phyloP scores from a whole-genome alignment of 2,329 filamentous ascomycete species.

The Lizonia empirigonia region DNA sequence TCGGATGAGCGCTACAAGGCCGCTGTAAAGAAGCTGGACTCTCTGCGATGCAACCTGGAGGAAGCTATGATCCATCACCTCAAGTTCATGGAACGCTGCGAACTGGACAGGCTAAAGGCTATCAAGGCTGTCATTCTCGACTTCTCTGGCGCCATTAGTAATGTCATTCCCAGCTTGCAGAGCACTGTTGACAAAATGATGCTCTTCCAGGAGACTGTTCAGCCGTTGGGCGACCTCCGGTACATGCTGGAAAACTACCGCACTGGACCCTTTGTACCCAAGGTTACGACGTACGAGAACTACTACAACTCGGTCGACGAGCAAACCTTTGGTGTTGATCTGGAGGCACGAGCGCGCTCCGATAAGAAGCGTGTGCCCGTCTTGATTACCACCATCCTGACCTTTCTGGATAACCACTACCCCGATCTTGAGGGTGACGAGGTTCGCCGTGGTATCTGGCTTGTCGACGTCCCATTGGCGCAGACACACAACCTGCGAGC shows the following conservation, averaged over 20 bases:
- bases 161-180: slow-evolving; percentile 94
- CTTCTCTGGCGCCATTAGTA: slow-evolving; percentile 96
- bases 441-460: slow-evolving; percentile 88
- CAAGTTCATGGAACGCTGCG: slow-evolving; percentile 95
- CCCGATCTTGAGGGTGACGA: slow-evolving; percentile 97
- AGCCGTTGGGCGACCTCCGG: slow-evolving; percentile 84
- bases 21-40: slow-evolving; percentile 82
- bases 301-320: slow-evolving; percentile 99
- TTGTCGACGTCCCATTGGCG: slow-evolving; percentile 84
- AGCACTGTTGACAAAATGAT: slow-evolving; percentile 98
- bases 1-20: slow-evolving; percentile 93
- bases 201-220: slow-evolving; percentile 98
- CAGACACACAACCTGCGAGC: slow-evolving; percentile 84
- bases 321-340: slow-evolving; percentile 95
- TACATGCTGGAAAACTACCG: slow-evolving; percentile 97
- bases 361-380: slow-evolving; percentile 95
- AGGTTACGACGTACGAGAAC: slow-evolving; percentile 93
- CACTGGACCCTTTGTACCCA: slow-evolving; percentile 89
- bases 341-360: slow-evolving; percentile 91
- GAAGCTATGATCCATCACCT: slow-evolving; percentile 92
- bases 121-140: slow-evolving; percentile 98
- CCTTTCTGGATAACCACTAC: slow-evolving; percentile 95
- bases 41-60: slow-evolving; percentile 91
- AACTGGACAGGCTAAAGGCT: slow-evolving; percentile 92
- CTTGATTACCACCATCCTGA: slow-evolving; percentile 89